Evolutionary conservation across 208 protist species (phyloP).

Genomic region (Crithidia sp.): DNA sequence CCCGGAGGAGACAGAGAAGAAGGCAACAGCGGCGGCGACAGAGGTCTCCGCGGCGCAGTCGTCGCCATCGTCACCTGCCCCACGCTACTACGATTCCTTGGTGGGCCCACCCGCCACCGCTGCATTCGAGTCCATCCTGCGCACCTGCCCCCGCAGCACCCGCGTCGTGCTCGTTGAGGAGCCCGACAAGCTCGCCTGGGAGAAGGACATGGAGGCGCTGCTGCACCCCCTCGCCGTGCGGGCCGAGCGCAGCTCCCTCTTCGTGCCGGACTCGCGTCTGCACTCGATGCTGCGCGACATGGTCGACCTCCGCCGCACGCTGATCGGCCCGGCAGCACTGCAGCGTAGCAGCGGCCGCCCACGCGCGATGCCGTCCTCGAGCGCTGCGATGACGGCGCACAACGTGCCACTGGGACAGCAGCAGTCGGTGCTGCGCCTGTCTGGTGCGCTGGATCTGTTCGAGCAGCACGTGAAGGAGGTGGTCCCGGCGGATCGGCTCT

Average conservation of each 20-base stretch:
- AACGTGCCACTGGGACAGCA: constrained; percentile 39
- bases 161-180: constrained; percentile 86
- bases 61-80: neutral
- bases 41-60: neutral
- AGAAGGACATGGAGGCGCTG: constrained; percentile 58
- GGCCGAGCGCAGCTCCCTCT: constrained; percentile 30
- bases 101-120: constrained; percentile 82
- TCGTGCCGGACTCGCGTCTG: constrained; percentile 32
- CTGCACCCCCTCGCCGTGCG: constrained; percentile 50
- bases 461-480: constrained; percentile 77
- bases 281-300: constrained; percentile 67
- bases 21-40: neutral
- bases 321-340: constrained; percentile 24
- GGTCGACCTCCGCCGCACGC: constrained; percentile 45
- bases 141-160: constrained; percentile 73
- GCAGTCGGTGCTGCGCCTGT: constrained; percentile 34
- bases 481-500: constrained; percentile 75
- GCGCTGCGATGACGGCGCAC: constrained; percentile 18
- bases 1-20: neutral
- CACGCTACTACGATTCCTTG: constrained; percentile 60
- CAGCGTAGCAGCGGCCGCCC: constrained; percentile 2
- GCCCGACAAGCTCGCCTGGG: constrained; percentile 75
- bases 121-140: constrained; percentile 82
- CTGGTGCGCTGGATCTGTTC: constrained; percentile 66
- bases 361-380: constrained; percentile 17